Conservation (phyloP, 805 yeast species). For the Metschnikowia koreensis region DNA sequence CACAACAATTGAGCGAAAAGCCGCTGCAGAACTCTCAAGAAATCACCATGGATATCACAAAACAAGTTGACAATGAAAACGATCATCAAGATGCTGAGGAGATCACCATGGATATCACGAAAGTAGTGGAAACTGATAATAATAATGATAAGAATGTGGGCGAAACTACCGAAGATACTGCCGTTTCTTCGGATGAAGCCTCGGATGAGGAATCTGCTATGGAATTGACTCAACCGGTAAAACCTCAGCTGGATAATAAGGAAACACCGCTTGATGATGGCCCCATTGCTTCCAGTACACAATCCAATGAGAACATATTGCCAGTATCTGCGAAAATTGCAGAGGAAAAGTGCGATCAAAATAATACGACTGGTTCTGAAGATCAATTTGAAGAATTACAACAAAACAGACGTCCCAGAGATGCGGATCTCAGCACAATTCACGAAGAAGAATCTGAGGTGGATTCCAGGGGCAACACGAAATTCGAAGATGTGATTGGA, state of each 20-base stretch:
- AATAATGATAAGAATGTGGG: neutral
- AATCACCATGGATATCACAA: neutral
- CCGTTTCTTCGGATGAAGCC: neutral
- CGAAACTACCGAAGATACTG: neutral
- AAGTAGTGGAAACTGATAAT: neutral
- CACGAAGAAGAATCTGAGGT: neutral
- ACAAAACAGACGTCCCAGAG: neutral
- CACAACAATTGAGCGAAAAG: slow-evolving; percentile 16
- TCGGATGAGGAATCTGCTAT: slow-evolving; percentile 6
- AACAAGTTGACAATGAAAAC: neutral
- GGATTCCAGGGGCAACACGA: neutral
- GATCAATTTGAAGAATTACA: neutral
- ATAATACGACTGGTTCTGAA: neutral
- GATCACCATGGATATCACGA: neutral
- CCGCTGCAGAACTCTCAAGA: neutral
- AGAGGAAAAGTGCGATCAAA: neutral
- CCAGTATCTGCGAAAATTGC: neutral
- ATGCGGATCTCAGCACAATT: neutral
- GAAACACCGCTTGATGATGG: neutral
- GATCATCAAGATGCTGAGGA: neutral
- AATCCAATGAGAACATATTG: neutral
- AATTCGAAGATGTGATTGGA: neutral
- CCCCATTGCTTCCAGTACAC: neutral
- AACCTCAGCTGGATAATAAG: neutral
- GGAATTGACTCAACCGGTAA: slow-evolving; percentile 13